Conservation (phyloP, 352 stramenopile species). For the Globisporangium camurandrum region DNA sequence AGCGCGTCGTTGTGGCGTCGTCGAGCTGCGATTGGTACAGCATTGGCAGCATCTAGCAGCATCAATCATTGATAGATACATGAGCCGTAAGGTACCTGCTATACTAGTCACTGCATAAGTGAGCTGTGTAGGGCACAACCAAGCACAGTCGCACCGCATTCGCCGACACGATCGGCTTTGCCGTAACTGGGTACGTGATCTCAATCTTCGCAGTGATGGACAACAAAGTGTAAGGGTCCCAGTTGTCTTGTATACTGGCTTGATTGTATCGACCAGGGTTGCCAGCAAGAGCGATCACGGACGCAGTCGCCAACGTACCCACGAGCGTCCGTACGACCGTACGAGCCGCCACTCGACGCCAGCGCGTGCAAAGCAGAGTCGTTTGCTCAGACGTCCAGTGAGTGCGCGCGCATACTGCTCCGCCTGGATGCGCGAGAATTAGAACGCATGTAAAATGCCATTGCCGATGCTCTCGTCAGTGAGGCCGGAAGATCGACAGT, state of each 20-base stretch:
- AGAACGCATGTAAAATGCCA: no score
- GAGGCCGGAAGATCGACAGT: background rate
- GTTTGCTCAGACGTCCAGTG: conserved; percentile 49
- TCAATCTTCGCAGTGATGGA: conserved; percentile 44
- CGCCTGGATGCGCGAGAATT: conserved; percentile 29
- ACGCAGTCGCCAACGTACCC: conserved; percentile 16
- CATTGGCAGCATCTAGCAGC: background rate
- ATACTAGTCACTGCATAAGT: background rate
- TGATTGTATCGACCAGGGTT: no score
- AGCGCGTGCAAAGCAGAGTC: conserved; percentile 43
- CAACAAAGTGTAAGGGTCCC: no score
- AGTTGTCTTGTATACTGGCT: no score
- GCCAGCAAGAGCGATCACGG: background rate
- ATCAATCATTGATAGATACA: background rate
- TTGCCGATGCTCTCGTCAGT: no score
- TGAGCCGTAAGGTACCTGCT: background rate
- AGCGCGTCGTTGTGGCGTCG: background rate
- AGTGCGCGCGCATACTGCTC: conserved; percentile 64
- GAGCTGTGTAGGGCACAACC: background rate
- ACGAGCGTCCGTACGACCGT: conserved; percentile 49
- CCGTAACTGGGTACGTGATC: conserved; percentile 43
- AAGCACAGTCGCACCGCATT: background rate
- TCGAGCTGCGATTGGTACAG: conserved; percentile 8
- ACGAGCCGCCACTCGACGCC: conserved; percentile 57
- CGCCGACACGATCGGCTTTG: conserved; percentile 6